A percentile compares a stretch with the other conserved stretches of the same genome.
Conservation (phyloP, 495 filamentous ascomycete genomes). For the Apodospora peruviana region DNA sequence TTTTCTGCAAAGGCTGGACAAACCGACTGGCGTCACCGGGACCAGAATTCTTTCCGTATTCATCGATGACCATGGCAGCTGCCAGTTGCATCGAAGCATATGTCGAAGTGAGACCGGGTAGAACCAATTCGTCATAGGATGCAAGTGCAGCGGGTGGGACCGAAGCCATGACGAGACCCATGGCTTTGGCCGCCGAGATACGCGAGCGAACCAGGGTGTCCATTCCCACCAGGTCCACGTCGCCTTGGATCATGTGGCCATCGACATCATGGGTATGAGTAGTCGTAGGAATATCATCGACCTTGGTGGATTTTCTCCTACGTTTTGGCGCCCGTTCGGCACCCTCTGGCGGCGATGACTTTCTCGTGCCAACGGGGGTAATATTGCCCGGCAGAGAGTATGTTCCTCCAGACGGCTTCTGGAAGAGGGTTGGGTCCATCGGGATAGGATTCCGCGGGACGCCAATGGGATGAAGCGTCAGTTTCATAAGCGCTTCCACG, state of each 20-base stretch:
- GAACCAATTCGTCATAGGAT: slow-evolving; percentile 51
- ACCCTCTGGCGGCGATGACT: slow-evolving; percentile 55
- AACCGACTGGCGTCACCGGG: slow-evolving; percentile 40
- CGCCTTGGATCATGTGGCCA: slow-evolving; percentile 94
- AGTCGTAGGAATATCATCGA: slow-evolving; percentile 57
- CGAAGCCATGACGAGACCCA: slow-evolving; percentile 67
- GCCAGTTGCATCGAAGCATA: slow-evolving; percentile 82
- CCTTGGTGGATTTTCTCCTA: slow-evolving; percentile 76
- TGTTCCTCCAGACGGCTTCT: slow-evolving; percentile 86
- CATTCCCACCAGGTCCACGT: slow-evolving; percentile 86
- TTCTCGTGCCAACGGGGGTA: slow-evolving; percentile 43
- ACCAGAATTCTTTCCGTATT: slow-evolving; percentile 63
- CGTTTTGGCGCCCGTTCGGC: slow-evolving; percentile 54
- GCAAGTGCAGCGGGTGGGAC: slow-evolving; percentile 46
- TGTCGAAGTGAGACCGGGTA: slow-evolving; percentile 59
- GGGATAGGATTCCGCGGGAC: slow-evolving; percentile 82
- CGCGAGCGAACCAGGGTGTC: slow-evolving; percentile 86
- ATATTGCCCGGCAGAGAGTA: slow-evolving; percentile 50
- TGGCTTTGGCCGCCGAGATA: slow-evolving; percentile 75
- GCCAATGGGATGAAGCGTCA: slow-evolving; percentile 85
- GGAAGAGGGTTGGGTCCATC: slow-evolving; percentile 83
- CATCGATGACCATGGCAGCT: slow-evolving; percentile 79
- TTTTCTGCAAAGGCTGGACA: slow-evolving; percentile 54
- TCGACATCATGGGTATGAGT: slow-evolving; percentile 84
- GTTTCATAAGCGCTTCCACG: slow-evolving; percentile 66